Percentiles rank a stretch among this genome's conserved stretches.
phyloP scores from a whole-genome alignment of 225 moss, liverwort and hornwort species.

The Ulota crispa region DNA sequence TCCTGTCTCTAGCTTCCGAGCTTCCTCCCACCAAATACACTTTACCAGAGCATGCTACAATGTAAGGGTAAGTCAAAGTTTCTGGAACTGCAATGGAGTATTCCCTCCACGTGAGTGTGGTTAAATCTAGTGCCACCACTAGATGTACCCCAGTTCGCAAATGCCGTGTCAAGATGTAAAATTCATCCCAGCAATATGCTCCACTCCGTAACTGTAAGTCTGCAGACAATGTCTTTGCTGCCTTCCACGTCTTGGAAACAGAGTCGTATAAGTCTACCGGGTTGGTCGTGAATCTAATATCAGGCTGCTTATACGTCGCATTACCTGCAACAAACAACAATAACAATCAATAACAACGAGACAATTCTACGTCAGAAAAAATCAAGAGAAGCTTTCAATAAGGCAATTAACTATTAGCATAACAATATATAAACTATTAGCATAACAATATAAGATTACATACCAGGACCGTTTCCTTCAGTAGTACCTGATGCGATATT shows the following conservation, averaged over 20 bases:
- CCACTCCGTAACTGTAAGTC: conserved; percentile 23
- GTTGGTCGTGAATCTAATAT: conserved; percentile 14
- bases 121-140: conserved; percentile 22
- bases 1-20: conserved; percentile 33
- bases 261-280: conserved; percentile 42
- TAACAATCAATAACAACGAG: background rate
- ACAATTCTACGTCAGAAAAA: background rate
- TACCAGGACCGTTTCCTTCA: no score
- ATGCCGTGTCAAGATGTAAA: conserved; percentile 32
- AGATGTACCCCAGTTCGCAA: conserved; percentile 19
- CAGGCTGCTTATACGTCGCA: conserved; percentile 21
- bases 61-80: conserved; percentile 32
- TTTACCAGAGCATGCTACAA: conserved; percentile 30
- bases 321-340: conserved; percentile 25
- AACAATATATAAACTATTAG: no score
- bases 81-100: conserved; percentile 20
- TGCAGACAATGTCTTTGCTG: conserved; percentile 5
- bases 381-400: background rate
- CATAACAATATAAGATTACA: no score
- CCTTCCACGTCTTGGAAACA: conserved; percentile 21
- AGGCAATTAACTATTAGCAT: background rate
- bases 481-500: no score
- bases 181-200: conserved; percentile 25
- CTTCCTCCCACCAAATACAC: conserved; percentile 45
- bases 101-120: conserved; percentile 26